A percentile compares a stretch with the other conserved stretches of the same genome.
These are phyloP conservation scores for Ailanthus altissimus DNA, from an alignment of 345 rosid genomes.

Conservation along the genomic window DNA sequence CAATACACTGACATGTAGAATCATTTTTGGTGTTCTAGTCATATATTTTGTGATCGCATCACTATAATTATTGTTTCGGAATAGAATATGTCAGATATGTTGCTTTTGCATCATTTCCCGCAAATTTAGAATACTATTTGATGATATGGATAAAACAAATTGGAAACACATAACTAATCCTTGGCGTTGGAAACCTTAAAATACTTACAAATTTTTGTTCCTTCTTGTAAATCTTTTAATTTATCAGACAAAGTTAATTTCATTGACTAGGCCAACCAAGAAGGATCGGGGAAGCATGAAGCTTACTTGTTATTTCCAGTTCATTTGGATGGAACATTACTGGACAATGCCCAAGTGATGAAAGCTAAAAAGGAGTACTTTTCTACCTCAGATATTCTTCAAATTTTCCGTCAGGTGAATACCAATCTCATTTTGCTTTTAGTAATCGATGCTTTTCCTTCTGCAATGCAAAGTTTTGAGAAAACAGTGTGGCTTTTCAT, in stretches of 20 bases:
- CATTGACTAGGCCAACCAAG: slow-evolving; percentile 64
- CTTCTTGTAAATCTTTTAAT: not conserved
- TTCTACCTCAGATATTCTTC: slow-evolving; percentile 81
- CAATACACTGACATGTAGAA: not conserved
- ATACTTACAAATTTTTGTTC: not conserved
- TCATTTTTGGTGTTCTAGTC: not conserved
- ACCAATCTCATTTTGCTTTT: not conserved
- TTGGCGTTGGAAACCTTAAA: not conserved
- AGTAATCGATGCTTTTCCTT: slow-evolving; percentile 10
- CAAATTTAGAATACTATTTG: not conserved
- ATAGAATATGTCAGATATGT: not conserved
- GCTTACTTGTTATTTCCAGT: slow-evolving; percentile 96
- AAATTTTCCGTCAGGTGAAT: slow-evolving; percentile 87
- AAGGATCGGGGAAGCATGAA: slow-evolving; percentile 83
- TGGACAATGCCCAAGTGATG: slow-evolving; percentile 80
- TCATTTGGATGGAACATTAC: slow-evolving; percentile 92
- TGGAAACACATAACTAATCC: not conserved
- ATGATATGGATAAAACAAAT: not conserved
- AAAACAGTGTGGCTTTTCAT: not conserved
- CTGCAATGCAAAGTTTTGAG: not conserved
- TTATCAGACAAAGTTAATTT: slow-evolving; percentile 13
- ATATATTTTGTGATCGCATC: not conserved
- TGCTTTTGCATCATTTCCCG: not conserved
- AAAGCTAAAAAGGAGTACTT: slow-evolving; percentile 83
- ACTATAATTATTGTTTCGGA: not conserved